These are phyloP conservation scores for Setomelanomma holmii DNA, from an alignment of 2,329 filamentous ascomycete genomes.

Conservation along the genomic window DNA sequence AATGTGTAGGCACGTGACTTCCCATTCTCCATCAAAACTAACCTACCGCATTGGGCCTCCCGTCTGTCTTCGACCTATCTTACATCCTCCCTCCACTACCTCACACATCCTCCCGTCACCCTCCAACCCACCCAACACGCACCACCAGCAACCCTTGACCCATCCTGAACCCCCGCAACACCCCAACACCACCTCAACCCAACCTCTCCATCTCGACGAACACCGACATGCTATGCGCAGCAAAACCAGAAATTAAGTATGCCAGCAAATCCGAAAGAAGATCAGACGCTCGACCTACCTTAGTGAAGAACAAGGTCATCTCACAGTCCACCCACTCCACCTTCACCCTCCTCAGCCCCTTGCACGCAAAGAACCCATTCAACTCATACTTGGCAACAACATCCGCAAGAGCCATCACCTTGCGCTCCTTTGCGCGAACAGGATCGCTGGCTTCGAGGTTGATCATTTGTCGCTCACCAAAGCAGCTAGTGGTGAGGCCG, in stretches of 20 bases:
- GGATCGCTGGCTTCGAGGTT: conserved; percentile 82
- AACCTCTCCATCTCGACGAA: conserved; percentile 1
- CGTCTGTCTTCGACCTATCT: too few relatives aligned
- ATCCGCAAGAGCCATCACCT: conserved; percentile 83
- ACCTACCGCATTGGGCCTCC: too few relatives aligned
- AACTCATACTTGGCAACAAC: conserved; percentile 80
- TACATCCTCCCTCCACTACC: neutral
- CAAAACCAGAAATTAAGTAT: conserved; percentile 11
- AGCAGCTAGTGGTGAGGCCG: conserved; percentile 75
- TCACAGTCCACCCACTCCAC: conserved; percentile 75
- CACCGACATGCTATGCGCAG: neutral
- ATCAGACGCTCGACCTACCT: conserved; percentile 26
- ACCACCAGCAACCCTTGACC: neutral
- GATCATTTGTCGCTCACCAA: conserved; percentile 52
- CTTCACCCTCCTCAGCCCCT: conserved; percentile 75
- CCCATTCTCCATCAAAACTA: neutral
- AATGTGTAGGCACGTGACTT: neutral
- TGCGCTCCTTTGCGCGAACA: conserved; percentile 75
- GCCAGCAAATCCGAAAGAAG: conserved; percentile 3
- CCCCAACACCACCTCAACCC: neutral
- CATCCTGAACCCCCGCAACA: neutral
- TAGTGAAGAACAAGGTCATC: conserved; percentile 68
- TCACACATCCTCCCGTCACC: too few relatives aligned
- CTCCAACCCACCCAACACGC: too few relatives aligned
- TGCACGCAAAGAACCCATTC: conserved; percentile 71